Conservation (phyloP, 192 early-diverging fungal species). For the Glomus cerebriforme region DNA sequence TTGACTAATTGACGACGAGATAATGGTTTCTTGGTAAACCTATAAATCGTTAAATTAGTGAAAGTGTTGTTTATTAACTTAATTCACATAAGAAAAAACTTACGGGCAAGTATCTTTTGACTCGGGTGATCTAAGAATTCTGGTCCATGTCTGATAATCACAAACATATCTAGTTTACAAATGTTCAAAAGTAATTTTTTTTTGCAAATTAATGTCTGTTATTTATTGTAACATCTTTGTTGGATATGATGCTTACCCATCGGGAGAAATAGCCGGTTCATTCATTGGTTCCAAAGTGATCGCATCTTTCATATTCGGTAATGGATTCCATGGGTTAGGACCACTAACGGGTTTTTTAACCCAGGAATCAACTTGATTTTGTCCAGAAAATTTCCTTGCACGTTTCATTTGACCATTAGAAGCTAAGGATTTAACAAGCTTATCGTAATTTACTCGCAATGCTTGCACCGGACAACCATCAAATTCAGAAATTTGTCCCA, state of each 20-base stretch:
- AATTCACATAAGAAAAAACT: neutral
- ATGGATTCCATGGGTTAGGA: conserved; percentile 10
- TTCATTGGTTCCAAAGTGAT: neutral
- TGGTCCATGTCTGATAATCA: neutral
- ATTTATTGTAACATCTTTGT: neutral
- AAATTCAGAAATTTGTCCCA: neutral
- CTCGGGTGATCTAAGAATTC: neutral
- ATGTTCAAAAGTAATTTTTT: too few relatives aligned
- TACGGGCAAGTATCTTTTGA: conserved; percentile 13
- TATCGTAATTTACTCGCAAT: conserved; percentile 1
- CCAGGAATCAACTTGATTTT: neutral
- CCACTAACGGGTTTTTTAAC: neutral
- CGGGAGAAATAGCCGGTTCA: conserved; percentile 1
- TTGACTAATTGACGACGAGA: conserved; percentile 3
- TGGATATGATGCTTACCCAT: neutral
- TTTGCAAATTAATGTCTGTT: neutral
- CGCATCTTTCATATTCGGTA: conserved; percentile 1
- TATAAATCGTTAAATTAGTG: neutral
- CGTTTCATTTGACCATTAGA: conserved; percentile 12
- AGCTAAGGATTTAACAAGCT: neutral
- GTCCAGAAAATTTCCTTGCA: conserved; percentile 3
- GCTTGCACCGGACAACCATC: neutral
- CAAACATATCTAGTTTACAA: neutral
- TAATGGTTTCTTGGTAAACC: neutral
- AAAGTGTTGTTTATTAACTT: too few relatives aligned